Percentiles rank a stretch among this genome's conserved stretches.
Conservation (phyloP, 106 monocot genomes). For the Phalaenopsis aphrodite region DNA sequence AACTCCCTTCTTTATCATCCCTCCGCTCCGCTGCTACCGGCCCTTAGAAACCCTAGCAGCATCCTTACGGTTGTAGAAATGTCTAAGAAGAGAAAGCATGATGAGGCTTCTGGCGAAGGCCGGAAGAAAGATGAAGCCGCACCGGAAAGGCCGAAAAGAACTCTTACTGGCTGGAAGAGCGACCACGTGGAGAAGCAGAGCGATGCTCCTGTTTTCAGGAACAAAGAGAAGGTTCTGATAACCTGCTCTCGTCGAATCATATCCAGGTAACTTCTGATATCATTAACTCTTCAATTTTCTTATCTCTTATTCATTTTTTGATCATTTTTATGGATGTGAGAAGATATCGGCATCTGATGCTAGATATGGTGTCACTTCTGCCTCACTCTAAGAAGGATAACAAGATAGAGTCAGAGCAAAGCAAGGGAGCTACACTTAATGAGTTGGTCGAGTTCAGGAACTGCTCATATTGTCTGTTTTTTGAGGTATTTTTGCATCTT, state of each 20-base stretch:
- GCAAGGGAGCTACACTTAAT: slow-evolving; percentile 73
- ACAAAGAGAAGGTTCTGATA: slow-evolving; percentile 92
- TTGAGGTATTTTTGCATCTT: slow-evolving; percentile 55
- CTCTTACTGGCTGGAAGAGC: slow-evolving; percentile 73
- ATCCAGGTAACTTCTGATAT: slow-evolving; percentile 33
- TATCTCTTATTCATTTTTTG: slow-evolving; percentile 4
- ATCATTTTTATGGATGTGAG: neutral
- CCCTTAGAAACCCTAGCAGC: neutral
- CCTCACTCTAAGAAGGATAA: slow-evolving; percentile 93
- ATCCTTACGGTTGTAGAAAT: slow-evolving; percentile 11
- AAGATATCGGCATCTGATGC: slow-evolving; percentile 92
- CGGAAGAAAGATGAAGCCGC: slow-evolving; percentile 31
- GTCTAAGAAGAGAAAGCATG: slow-evolving; percentile 81
- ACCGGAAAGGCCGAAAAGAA: slow-evolving; percentile 44
- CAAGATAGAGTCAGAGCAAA: slow-evolving; percentile 87
- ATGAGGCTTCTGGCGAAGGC: slow-evolving; percentile 15
- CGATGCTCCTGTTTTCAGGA: slow-evolving; percentile 38
- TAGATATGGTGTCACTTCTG: slow-evolving; percentile 72
- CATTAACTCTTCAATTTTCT: neutral
- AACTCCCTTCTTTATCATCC: too few species aligned
- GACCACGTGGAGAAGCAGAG: slow-evolving; percentile 15
- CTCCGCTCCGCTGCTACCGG: too few species aligned
- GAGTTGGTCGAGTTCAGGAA: slow-evolving; percentile 82
- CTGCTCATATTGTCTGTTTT: slow-evolving; percentile 83
- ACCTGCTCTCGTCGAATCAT: slow-evolving; percentile 85